Evolutionary conservation across 306 rosid genomes (phyloP).

Genomic region (Arachis hypogaea): DNA sequence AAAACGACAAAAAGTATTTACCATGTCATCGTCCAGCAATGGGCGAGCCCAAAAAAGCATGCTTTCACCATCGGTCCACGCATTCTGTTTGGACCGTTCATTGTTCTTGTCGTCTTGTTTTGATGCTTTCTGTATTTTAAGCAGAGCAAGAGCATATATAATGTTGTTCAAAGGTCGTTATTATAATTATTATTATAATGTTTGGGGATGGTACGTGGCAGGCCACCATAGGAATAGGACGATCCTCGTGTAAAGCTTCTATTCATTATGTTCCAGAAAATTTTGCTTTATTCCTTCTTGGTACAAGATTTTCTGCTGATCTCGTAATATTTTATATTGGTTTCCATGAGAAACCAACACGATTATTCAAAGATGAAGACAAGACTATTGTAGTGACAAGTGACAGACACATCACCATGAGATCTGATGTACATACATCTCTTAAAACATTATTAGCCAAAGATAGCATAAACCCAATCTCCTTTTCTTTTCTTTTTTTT

Average conservation of each 20-base stretch:
- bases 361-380: neutral
- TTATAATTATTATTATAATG: neutral
- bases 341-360: neutral
- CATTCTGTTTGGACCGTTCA: neutral
- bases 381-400: neutral
- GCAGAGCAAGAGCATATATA: neutral
- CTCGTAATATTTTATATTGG: neutral
- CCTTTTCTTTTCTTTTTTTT: no score
- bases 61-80: slow-evolving; percentile 37
- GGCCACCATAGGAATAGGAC: slow-evolving; percentile 9
- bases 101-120: slow-evolving; percentile 14
- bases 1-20: slow-evolving; percentile 17
- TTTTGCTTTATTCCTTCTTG: neutral
- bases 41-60: neutral
- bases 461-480: no score
- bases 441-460: no score
- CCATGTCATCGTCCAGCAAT: slow-evolving; percentile 1
- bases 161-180: slow-evolving; percentile 23
- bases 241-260: slow-evolving; percentile 38
- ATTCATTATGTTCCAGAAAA: neutral
- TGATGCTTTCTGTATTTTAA: slow-evolving; percentile 27
- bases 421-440: no score
- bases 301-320: neutral
- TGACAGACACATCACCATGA: neutral
- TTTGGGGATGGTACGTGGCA: slow-evolving; percentile 24